Base-by-base conservation (phyloP, 805 yeast species). In the Blastobotrys chiropterorum region DNA sequence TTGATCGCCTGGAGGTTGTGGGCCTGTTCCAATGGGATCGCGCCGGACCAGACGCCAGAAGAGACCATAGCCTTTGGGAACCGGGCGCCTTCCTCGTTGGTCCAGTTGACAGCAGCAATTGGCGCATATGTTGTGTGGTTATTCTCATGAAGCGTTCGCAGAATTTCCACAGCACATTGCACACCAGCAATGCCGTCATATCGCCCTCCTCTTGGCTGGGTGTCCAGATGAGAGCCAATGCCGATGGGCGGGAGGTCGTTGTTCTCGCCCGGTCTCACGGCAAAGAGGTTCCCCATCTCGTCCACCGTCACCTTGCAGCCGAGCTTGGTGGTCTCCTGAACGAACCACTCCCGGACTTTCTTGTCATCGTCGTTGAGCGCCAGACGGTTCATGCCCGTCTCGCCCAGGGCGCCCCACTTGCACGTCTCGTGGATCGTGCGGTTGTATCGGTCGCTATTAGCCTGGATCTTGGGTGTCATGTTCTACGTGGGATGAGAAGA, bases 131-230 rank as follows among this genome's bases (percentile, higher is more conserved):
- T 87, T 8, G 70, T 72, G 59, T 68, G 75, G 43, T 73, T 69
- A 63, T 80, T 79, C 15, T 80, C 86, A 53, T 80, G 78, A 61
- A 84, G 67, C 2, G 88, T 82, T 54, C 87, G 70, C 58, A 84
- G 66, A 3, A 84, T 81, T 65, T 84, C 88, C 45, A 84, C 67
- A 1, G 87, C 89, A 7, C 83, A 67, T 44, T 83, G 68, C 3
- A 84, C 89, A 16, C 90, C 90, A 38, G 74, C 72, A 40, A 84
- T 79, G 45, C 90, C 90, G 61, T 84, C 90, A 59, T 83, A 84
- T 54, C 87, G 72, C 8, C 90, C 90, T 40, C 90, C 90, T 5
- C 83, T 81, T 30, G 90, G 90, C 66, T 84, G 90, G 0, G 90
- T 84, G 59, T 84, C 90, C 52, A 84, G 67, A 65, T 84, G 90